Conservation (phyloP, 495 filamentous ascomycete genomes). For the Filosporella fistucella region DNA sequence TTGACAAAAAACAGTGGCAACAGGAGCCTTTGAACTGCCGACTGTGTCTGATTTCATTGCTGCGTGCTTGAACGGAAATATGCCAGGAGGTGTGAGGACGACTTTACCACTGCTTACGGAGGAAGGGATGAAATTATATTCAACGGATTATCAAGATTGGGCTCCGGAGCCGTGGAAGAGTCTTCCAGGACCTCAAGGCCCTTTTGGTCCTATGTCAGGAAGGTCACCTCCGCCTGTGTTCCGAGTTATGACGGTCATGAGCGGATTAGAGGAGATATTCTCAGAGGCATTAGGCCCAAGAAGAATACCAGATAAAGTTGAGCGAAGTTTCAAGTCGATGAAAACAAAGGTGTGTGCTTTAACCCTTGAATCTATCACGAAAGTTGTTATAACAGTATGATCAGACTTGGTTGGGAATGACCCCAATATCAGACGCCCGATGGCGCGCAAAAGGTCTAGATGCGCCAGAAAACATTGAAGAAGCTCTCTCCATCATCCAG, state of each 20-base stretch:
- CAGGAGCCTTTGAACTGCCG: background rate
- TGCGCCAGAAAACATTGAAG: slow-evolving; percentile 25
- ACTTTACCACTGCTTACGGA: slow-evolving; percentile 7
- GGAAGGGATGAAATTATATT: slow-evolving; percentile 1
- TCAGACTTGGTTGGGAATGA: slow-evolving; percentile 30
- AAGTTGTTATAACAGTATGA: slow-evolving; percentile 18
- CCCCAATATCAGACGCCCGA: slow-evolving; percentile 28
- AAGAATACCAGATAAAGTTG: background rate
- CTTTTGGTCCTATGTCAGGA: slow-evolving; percentile 1
- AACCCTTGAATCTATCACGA: background rate
- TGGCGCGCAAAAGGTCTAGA: slow-evolving; percentile 31
- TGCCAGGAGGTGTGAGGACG: slow-evolving; percentile 4
- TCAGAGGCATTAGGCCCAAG: background rate
- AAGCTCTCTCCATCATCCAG: slow-evolving; percentile 26
- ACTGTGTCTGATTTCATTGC: slow-evolving; percentile 7
- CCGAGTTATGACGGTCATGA: slow-evolving; percentile 4
- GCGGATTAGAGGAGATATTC: slow-evolving; percentile 5
- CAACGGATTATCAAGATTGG: slow-evolving; percentile 10
- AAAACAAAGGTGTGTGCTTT: background rate
- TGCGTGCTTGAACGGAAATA: slow-evolving; percentile 1
- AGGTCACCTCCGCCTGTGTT: slow-evolving; percentile 8
- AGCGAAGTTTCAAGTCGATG: slow-evolving; percentile 10
- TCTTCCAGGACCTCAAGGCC: background rate
- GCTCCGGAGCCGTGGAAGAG: slow-evolving; percentile 11
- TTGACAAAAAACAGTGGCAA: background rate